Evolutionary conservation across 495 filamentous ascomycete genomes (phyloP).

Genomic region (Lophium mytilinum): DNA sequence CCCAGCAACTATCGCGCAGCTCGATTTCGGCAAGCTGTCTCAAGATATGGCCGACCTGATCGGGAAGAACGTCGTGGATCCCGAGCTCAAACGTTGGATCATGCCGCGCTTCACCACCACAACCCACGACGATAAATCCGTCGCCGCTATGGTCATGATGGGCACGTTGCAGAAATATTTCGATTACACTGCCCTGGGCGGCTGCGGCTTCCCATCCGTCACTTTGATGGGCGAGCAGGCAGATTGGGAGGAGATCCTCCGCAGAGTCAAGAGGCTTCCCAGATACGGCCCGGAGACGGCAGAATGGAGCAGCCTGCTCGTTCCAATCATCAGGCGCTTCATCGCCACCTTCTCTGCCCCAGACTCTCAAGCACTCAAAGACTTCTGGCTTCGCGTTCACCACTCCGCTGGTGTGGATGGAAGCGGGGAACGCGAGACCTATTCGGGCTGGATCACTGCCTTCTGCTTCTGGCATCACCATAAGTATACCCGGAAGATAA

Average conservation of each 20-base stretch:
- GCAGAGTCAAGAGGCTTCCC: conserved; percentile 32
- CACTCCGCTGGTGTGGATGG: neutral
- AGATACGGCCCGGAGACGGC: conserved; percentile 35
- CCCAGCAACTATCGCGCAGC: neutral
- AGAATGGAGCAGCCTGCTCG: conserved; percentile 3
- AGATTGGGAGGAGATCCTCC: conserved; percentile 37
- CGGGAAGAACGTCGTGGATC: conserved; percentile 33
- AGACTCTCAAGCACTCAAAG: neutral
- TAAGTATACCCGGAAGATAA: neutral
- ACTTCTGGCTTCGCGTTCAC: conserved; percentile 21
- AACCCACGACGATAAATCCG: conserved; percentile 29
- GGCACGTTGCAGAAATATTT: conserved; percentile 34
- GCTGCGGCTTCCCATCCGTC: conserved; percentile 44
- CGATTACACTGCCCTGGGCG: conserved; percentile 13
- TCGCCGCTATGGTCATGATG: conserved; percentile 39
- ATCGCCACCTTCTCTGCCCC: conserved; percentile 20
- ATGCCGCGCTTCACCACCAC: conserved; percentile 39
- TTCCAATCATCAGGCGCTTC: conserved; percentile 12
- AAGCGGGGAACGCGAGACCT: neutral
- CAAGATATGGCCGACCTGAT: conserved; percentile 29
- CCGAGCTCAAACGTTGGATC: conserved; percentile 35
- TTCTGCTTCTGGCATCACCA: conserved; percentile 16
- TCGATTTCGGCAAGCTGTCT: conserved; percentile 11
- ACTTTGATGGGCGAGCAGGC: conserved; percentile 39
- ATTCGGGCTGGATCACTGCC: conserved; percentile 13